Conservation (phyloP, 2,329 filamentous ascomycete species). For the Nemania sp. region DNA sequence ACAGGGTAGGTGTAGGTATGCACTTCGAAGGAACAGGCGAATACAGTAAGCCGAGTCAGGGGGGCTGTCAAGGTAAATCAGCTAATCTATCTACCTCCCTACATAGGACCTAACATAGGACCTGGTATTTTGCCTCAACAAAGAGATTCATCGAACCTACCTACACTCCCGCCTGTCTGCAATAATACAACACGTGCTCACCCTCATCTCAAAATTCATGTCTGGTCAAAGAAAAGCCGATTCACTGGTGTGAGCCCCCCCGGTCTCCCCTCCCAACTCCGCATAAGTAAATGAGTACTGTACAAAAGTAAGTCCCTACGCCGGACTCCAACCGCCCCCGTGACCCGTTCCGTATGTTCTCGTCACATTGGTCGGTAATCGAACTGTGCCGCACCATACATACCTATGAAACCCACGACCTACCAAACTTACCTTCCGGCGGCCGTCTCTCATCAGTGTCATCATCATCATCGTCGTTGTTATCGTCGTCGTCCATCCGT, state of each 20-base stretch:
- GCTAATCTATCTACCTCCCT: no score
- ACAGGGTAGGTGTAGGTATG: no score
- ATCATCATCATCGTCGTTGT: not conserved
- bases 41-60: no score
- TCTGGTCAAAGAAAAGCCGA: not conserved
- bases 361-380: slow-evolving; percentile 21
- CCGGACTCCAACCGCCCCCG: slow-evolving; percentile 18
- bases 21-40: no score
- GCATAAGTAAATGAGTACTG: not conserved
- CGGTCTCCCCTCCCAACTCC: no score
- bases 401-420: not conserved
- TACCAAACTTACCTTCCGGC: not conserved
- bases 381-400: not conserved
- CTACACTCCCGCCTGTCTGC: no score
- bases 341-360: slow-evolving; percentile 13
- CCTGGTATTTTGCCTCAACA: no score
- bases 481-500: slow-evolving; percentile 2
- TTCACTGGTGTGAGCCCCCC: not conserved
- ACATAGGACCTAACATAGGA: no score
- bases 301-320: slow-evolving; percentile 17
- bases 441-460: no score
- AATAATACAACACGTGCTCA: no score
- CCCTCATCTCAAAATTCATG: not conserved
- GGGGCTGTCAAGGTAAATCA: no score
- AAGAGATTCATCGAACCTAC: no score